Base-by-base conservation (phyloP, 306 rosid species). In the Begonia peltatifolia region DNA sequence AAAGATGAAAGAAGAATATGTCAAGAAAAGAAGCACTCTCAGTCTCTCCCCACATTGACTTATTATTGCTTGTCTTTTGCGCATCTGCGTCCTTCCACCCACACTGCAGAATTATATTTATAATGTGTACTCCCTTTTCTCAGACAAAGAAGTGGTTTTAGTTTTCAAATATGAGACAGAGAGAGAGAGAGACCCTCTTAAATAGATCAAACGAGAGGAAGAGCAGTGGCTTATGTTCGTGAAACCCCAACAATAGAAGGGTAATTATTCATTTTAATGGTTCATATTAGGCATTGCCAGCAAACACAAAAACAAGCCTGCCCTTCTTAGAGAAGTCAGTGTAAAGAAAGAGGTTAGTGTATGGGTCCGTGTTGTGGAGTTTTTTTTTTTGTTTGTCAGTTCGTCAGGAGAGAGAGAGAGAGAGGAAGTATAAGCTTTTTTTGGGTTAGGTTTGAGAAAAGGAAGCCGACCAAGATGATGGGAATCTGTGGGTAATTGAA, bases 401-500 rank as follows among this genome's bases (percentile, higher is more conserved):
- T 44, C 0, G 48, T 44, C 3, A 2, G 48, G 48, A 5, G 14
- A 10, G n/a, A 10, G 14, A 10, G 6, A 7, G 48, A 42, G 12
- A 3, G 38, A 15, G 23, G 16, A 44, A 56, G 13, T 6, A 11
- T n/a, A 57, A 47, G 53, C 1, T 1, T 23, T 25, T 50, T 56
- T 22, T 30, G 14, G 62, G 30, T 58, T 22, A 42, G 62, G 47
- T 46, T 10, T 9, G 53, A 7, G 53, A 46, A 58, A 47, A 22
- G 54, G 35, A 47, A 55, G 30, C n/a, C 30, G 16, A 0, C 46
- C 9, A 10, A 30, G 14, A 6, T 13, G 25, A n/a, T 11, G 46
- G 9, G 46, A 35, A 54, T 54, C 18, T 10, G 41, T 17, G 36
- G 58, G 20, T 77, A 83, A 89, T 83, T 90, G 97, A 76, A 83